Evolutionary conservation across 768 basidiomycete species (phyloP), one percentile per base, ranked within the genome.

Genomic region (Cystobasidium onofrii): DNA sequence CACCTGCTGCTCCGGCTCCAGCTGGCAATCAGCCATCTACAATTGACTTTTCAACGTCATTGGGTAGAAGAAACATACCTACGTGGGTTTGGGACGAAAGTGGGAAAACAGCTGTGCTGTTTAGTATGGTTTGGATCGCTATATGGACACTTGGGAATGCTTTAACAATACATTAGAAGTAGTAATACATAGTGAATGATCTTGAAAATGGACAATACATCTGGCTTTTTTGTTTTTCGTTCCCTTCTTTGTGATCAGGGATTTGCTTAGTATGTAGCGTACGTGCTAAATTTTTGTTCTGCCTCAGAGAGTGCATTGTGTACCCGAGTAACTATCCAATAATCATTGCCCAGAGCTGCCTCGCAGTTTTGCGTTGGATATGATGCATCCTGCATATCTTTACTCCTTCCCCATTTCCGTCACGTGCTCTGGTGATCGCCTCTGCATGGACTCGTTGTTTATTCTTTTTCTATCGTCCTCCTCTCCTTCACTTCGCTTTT

Each of bases 81-180:
- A 3, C n/a, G 20, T 50, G 46, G 46, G 46, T 20, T 15, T n/a
- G 4, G n/a, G 46, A 50, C 15, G 46, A 50, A 50, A 50, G n/a
- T 50, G 46, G 46, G n/a, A 50, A n/a, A 20, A 50, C 46, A 50
- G 46, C 46, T 15, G n/a, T 50, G 46, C 46, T 60, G 33, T 60
- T 34, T 4, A 20, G 57, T 4, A 15, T 60, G 33, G 6, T 60
- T 25, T 60, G 33, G 29, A 4, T 60, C 9, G 33, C 17, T 7
- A 2, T 60, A 60, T 60, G 57, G 57, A 60, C 57, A 60, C 57
- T 60, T 60, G 57, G 33, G n/a, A n/a, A n/a, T n/a, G n/a, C n/a
- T n/a, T n/a, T n/a, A n/a, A n/a, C n/a, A n/a, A n/a, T n/a, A n/a
- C n/a, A n/a, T n/a, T n/a, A n/a, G n/a, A n/a, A n/a, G n/a, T 39